Base-by-base conservation (phyloP, 2,329 filamentous ascomycete genomes). In the Hymenoscyphus linearis region DNA sequence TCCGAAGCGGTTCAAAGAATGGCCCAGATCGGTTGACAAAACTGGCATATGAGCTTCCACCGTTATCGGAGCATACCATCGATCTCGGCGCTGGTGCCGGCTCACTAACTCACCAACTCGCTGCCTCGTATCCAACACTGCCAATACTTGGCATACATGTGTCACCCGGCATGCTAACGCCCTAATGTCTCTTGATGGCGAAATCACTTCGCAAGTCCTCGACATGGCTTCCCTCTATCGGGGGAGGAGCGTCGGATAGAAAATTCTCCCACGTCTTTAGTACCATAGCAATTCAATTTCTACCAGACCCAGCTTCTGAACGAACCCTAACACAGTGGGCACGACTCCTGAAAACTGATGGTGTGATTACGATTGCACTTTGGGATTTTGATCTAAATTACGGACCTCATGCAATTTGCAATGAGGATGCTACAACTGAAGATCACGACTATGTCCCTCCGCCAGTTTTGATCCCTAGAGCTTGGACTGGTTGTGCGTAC, bases 311-410 rank as follows among this genome's bases (percentile, higher is more conserved):
- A 12, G 34, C 55, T 14, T 27, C 2, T 9, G 37, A 57, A 7
- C 44, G 55, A 9, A 54, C 47, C 5, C 44, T 61, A n/a, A 26
- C 14, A 3, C 16, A 54, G 27, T 61, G 59, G 59, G 25, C 55
- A n/a, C 27, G 35, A 16, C 37, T 61, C 10, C 35, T 61, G 16
- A 36, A 10, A n/a, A 47, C 55, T 16, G 35, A 47, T 18, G 59
- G 59, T 10, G 31, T 61, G 22, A 26, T 61, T 3, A 55, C 59
- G 12, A 57, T 61, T 22, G 44, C 4, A 4, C 27, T 58, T 16
- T 61, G 59, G 59, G 47, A 58, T 55, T 61, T 61, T 31, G 59
- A 57, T 47, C 44, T 58, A 25, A 47, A 57, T 10, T 61, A 55
- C 50, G 55, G 59, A 16, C 59, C 55, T 16, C 59, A 61, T 34